Percentiles rank a stretch among this genome's conserved stretches.
phyloP scores from a whole-genome alignment of 805 yeast species.

The Cephaloascus albidus region DNA sequence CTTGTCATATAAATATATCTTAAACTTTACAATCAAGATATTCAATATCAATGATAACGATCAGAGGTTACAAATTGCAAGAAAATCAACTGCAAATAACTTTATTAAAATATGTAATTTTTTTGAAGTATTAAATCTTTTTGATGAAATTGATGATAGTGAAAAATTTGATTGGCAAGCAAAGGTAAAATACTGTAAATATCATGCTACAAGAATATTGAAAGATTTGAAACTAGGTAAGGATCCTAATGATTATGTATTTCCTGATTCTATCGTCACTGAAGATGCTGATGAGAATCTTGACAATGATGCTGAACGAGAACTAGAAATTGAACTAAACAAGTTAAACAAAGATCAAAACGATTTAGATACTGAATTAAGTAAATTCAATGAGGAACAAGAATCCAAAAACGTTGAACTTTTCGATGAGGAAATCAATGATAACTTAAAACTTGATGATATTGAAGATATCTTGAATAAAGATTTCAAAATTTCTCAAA shows the following conservation, averaged over 20 bases:
- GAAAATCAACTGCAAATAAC: conserved; percentile 37
- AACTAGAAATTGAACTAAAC: conserved; percentile 5
- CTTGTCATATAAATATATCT: conserved; percentile 44
- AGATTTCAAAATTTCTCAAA: not conserved
- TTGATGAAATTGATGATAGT: conserved; percentile 13
- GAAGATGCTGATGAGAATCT: conserved; percentile 7
- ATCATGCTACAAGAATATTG: conserved; percentile 49
- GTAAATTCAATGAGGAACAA: not conserved
- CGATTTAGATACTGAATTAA: not conserved
- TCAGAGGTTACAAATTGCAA: conserved; percentile 29
- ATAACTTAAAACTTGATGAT: not conserved
- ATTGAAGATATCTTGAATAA: not conserved
- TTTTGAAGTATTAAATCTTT: conserved; percentile 34
- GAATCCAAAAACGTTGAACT: not conserved
- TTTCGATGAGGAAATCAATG: not conserved
- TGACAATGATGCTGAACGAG: conserved; percentile 7
- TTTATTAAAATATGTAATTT: conserved; percentile 49
- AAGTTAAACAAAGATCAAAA: not conserved
- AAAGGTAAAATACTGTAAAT: conserved; percentile 53
- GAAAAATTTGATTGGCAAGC: conserved; percentile 9
- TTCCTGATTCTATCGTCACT: conserved; percentile 9
- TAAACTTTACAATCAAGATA: conserved; percentile 48
- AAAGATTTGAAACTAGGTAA: conserved; percentile 36
- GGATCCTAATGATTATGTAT: conserved; percentile 48
- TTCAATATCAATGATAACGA: conserved; percentile 46